Conservation (phyloP, 1,284 basidiomycete genomes). For the Malassezia brasiliensis region DNA sequence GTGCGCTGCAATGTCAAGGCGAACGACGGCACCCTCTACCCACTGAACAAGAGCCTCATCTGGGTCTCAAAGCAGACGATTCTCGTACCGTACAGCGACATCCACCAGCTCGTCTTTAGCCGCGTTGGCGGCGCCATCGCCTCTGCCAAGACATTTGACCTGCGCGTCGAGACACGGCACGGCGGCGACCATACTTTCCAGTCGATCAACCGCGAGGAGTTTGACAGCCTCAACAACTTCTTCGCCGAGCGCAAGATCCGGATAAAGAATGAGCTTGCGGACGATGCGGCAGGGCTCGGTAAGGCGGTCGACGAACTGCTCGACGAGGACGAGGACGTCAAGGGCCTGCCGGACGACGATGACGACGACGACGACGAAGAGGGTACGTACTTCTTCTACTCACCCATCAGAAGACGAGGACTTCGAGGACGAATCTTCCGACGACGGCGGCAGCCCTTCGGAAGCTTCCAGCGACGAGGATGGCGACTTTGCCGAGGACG, state of each 20-base stretch:
- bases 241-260: constrained; percentile 81
- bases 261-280: constrained; percentile 94
- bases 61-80: constrained; percentile 95
- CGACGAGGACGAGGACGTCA: constrained; percentile 61
- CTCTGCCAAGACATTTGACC: constrained; percentile 85
- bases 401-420: constrained; percentile 61
- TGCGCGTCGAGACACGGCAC: constrained; percentile 74
- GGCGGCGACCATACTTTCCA: constrained; percentile 63
- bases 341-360: constrained; percentile 54
- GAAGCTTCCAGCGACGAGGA: constrained; percentile 55
- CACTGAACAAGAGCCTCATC: constrained; percentile 94
- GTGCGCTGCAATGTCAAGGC: constrained; percentile 97
- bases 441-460: constrained; percentile 36
- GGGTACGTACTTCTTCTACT: constrained; percentile 19
- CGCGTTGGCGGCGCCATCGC: constrained; percentile 81
- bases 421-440: constrained; percentile 59
- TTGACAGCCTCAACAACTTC: constrained; percentile 73
- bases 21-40: constrained; percentile 89
- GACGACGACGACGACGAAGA: constrained; percentile 33
- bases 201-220: constrained; percentile 90
- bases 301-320: constrained; percentile 58
- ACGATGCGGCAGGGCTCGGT: constrained; percentile 52
- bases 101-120: constrained; percentile 84
- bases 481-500: constrained; percentile 17
- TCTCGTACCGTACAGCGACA: constrained; percentile 80